Evolutionary conservation across 805 yeast species (phyloP).

Genomic region (Cyberlindnera lachancei): DNA sequence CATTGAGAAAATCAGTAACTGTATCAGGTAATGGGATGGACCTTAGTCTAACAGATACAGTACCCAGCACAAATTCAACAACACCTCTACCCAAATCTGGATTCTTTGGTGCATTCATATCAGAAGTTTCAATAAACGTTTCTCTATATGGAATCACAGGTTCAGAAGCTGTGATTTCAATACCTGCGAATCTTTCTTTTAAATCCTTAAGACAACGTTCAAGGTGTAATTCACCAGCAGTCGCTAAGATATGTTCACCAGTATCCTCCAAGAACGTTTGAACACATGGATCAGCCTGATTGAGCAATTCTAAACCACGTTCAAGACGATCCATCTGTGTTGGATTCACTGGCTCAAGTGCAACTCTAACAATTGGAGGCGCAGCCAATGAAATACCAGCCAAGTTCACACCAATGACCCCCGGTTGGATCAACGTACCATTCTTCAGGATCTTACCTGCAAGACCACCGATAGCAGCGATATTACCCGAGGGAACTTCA

Average conservation of each 20-base stretch:
- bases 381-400: slow-evolving; percentile 70
- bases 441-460: slow-evolving; percentile 76
- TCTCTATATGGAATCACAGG: slow-evolving; percentile 95
- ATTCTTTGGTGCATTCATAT: slow-evolving; percentile 43
- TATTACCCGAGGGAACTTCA: slow-evolving; percentile 88
- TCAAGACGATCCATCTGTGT: slow-evolving; percentile 68
- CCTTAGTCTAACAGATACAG: slow-evolving; percentile 32
- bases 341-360: slow-evolving; percentile 91
- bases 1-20: slow-evolving; percentile 41
- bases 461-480: slow-evolving; percentile 89
- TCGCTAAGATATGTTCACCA: slow-evolving; percentile 90
- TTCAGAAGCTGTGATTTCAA: slow-evolving; percentile 77
- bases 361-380: slow-evolving; percentile 92
- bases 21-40: slow-evolving; percentile 49
- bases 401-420: slow-evolving; percentile 56
- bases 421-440: slow-evolving; percentile 68
- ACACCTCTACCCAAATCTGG: slow-evolving; percentile 43
- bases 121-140: slow-evolving; percentile 51
- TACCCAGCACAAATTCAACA: slow-evolving; percentile 43
- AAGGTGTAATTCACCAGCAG: slow-evolving; percentile 94
- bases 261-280: slow-evolving; percentile 78
- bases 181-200: slow-evolving; percentile 84
- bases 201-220: slow-evolving; percentile 92
- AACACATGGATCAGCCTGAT: slow-evolving; percentile 92
- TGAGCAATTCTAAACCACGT: slow-evolving; percentile 67